Percentiles rank a stretch among this genome's conserved stretches.
Conservation (phyloP, 495 filamentous ascomycete genomes). For the Endocarpon pusillum region DNA sequence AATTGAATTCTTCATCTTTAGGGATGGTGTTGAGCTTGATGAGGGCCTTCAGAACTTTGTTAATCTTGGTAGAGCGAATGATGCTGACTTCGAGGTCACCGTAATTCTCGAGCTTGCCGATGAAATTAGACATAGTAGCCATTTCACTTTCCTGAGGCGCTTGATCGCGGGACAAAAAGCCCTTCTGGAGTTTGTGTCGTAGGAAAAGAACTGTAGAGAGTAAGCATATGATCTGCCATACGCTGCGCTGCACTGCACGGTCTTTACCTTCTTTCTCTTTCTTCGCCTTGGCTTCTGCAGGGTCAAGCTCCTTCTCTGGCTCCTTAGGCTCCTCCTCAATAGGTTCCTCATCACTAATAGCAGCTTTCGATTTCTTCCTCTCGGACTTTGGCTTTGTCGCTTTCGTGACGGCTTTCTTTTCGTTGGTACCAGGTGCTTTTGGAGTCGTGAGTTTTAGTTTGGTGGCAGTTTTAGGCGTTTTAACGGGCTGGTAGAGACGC, state of each 20-base stretch:
- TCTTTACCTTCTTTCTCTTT: conserved; percentile 53
- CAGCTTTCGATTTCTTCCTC: conserved; percentile 24
- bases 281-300: conserved; percentile 44
- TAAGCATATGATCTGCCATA: neutral
- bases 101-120: conserved; percentile 62
- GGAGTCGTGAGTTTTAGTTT: conserved; percentile 37
- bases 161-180: conserved; percentile 65
- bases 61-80: conserved; percentile 74
- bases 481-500: conserved; percentile 23
- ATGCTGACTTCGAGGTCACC: conserved; percentile 70
- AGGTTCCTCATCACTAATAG: conserved; percentile 29
- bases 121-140: conserved; percentile 60
- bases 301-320: conserved; percentile 35
- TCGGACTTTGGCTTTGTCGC: conserved; percentile 40
- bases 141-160: conserved; percentile 80
- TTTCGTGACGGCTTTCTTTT: conserved; percentile 38
- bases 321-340: conserved; percentile 25
- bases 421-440: conserved; percentile 27
- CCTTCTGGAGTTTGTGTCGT: conserved; percentile 81
- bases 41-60: conserved; percentile 85
- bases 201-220: conserved; percentile 49
- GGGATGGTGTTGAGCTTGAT: conserved; percentile 69
- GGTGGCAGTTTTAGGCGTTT: conserved; percentile 42
- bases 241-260: conserved; percentile 10
- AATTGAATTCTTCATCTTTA: conserved; percentile 65